Evolutionary conservation across 495 filamentous ascomycete species (phyloP).

Genomic region (Neurospora discreta): DNA sequence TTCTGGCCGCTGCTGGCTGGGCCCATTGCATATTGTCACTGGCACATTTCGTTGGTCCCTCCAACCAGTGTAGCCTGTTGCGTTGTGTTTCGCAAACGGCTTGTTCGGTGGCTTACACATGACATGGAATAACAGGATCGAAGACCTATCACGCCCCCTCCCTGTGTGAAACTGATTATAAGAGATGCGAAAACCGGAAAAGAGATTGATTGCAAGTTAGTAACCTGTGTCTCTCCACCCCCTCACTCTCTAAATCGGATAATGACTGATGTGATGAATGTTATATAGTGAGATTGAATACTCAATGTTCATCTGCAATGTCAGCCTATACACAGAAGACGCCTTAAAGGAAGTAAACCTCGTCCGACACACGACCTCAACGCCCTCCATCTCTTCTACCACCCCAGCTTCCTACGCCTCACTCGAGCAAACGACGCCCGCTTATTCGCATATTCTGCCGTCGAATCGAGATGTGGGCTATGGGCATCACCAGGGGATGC

Average conservation of each 20-base stretch:
- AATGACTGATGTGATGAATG: background rate
- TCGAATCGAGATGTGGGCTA: slow-evolving; percentile 19
- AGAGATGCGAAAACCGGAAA: slow-evolving; percentile 69
- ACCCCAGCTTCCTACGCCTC: slow-evolving; percentile 23
- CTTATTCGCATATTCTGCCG: slow-evolving; percentile 25
- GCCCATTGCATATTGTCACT: background rate
- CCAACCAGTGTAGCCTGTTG: background rate
- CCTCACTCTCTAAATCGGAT: background rate
- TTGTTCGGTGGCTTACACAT: background rate
- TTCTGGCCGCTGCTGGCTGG: background rate
- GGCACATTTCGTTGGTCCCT: background rate
- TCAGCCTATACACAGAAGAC: slow-evolving; percentile 83
- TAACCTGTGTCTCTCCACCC: background rate
- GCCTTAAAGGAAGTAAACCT: slow-evolving; percentile 86
- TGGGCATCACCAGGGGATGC: slow-evolving; percentile 8
- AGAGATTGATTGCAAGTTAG: slow-evolving; percentile 83
- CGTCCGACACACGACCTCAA: slow-evolving; percentile 76
- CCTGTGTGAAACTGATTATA: slow-evolving; percentile 78
- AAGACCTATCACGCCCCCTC: slow-evolving; percentile 90
- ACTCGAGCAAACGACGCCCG: slow-evolving; percentile 21
- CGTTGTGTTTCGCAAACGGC: background rate
- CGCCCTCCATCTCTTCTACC: slow-evolving; percentile 80
- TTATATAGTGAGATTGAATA: slow-evolving; percentile 52
- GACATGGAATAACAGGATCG: slow-evolving; percentile 53
- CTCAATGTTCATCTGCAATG: slow-evolving; percentile 82